Percentiles rank a stretch among this genome's conserved stretches.
phyloP scores from a whole-genome alignment of 768 basidiomycete genomes.

The Phylloporus sp. region DNA sequence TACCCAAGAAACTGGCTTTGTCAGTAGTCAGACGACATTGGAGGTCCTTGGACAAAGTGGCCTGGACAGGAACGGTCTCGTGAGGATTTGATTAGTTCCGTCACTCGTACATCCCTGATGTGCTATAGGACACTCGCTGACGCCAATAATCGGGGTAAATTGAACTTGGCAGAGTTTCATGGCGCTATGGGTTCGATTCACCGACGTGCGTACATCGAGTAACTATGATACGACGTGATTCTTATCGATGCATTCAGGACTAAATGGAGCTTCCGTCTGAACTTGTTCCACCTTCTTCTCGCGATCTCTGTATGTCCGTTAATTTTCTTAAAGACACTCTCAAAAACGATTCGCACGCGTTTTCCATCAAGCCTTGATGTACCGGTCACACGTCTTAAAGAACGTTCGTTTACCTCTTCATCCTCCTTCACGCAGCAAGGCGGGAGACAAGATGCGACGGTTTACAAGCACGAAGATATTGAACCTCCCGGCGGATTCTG shows the following conservation, averaged over 20 bases:
- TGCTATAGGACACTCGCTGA: conserved; percentile 81
- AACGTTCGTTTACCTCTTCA: too few species aligned
- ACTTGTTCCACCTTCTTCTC: too few species aligned
- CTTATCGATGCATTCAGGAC: conserved; percentile 43
- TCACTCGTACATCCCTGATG: background rate
- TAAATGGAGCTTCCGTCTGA: conserved; percentile 89
- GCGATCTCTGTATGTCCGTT: conserved; percentile 85
- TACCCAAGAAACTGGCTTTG: too few species aligned
- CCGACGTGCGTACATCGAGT: conserved; percentile 62
- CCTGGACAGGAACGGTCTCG: too few species aligned
- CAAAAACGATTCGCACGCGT: conserved; percentile 74
- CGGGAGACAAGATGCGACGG: conserved; percentile 79
- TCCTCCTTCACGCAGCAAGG: conserved; percentile 46
- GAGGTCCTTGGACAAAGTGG: too few species aligned
- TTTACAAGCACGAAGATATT: conserved; percentile 79
- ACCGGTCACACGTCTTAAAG: conserved; percentile 58
- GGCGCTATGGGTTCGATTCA: conserved; percentile 98
- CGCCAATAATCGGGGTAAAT: conserved; percentile 87
- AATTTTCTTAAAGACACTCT: conserved; percentile 86
- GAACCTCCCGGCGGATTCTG: conserved; percentile 65
- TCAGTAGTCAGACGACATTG: too few species aligned
- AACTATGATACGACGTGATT: background rate
- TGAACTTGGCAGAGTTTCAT: conserved; percentile 95
- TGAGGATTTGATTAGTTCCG: conserved; percentile 78
- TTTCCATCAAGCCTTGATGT: conserved; percentile 51